Base-by-base conservation (phyloP, 78 protist genomes). In the Chrysochromulina parva region DNA sequence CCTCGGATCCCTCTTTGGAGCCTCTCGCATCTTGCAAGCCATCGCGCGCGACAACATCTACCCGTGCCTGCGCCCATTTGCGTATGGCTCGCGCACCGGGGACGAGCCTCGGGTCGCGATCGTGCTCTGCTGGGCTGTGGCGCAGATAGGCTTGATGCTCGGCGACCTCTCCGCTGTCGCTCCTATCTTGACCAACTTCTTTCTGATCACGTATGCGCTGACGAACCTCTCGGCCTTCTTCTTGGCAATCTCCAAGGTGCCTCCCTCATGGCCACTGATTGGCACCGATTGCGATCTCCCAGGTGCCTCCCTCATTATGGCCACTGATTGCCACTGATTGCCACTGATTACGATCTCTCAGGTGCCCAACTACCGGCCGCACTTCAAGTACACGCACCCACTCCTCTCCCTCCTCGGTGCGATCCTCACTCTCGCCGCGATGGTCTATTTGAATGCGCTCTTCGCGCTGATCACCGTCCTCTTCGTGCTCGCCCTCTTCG, bases 161-260 rank as follows among this genome's bases (percentile, higher is more conserved):
- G 97, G 97, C 59, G 54, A 85, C 50, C 3, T 96, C 52, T 92
- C 95, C 88, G 24, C 52, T 28, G 88, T 96, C 48, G 97, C 98
- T 0, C 95, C 97, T 24, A 50, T 97, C 55, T 20, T 93, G 53
- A 53, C 98, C 48, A 73, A 58, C 74, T 92, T 93, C 87, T 95
- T 94, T 71, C 78, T 93, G 57, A 58, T 93, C 57, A 59, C 96
- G 38, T 97, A 94, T 59, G 95, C 95, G 14, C 17, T 92, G 69
- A 69, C 93, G 90, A 97, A 97, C 92, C 92, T 80, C 54, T 89
- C 97, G 38, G 94, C 96, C 87, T 95, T 96, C 74, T 57, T 93
- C 4, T 10, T 88, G 4, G 47, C 90, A 19, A 28, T 93, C 14
- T 28, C 94, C 73, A 10, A 57, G 60, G n/a, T n/a, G n/a, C n/a